Conservation (phyloP, 345 rosid genomes). For the Syzygium aromaticum region DNA sequence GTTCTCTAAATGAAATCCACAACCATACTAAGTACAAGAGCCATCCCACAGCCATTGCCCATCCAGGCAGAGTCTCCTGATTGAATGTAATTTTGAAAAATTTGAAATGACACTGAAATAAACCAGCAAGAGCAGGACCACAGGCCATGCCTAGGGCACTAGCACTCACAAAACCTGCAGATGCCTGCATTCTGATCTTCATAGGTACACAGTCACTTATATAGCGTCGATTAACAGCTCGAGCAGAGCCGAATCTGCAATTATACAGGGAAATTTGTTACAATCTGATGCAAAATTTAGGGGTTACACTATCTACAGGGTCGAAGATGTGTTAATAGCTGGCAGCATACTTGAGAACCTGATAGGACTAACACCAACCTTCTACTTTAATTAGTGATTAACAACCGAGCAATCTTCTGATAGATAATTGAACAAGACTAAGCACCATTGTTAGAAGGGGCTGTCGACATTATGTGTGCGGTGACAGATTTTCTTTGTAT, state of each 20-base stretch:
- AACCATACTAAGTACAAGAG: constrained; percentile 77
- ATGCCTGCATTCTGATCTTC: constrained; percentile 90
- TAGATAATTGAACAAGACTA: background rate
- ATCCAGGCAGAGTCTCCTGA: constrained; percentile 84
- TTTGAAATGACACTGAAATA: constrained; percentile 79
- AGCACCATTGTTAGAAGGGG: background rate
- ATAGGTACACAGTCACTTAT: constrained; percentile 96
- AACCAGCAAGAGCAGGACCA: constrained; percentile 98
- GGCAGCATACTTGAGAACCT: background rate
- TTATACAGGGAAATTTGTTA: background rate
- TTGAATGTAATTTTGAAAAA: constrained; percentile 73
- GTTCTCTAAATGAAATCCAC: constrained; percentile 83
- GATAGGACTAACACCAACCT: background rate
- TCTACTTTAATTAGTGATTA: background rate
- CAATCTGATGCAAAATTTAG: background rate
- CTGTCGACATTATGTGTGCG: background rate
- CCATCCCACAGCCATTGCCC: constrained; percentile 98
- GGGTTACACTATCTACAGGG: background rate
- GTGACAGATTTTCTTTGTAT: background rate
- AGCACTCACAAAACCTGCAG: constrained; percentile 99
- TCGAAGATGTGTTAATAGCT: background rate
- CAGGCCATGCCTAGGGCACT: constrained; percentile 99
- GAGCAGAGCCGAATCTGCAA: constrained; percentile 92
- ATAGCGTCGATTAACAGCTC: constrained; percentile 97
- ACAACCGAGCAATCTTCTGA: background rate